Base-by-base conservation (phyloP, 768 basidiomycete species). In the Dendrothele bispora region DNA sequence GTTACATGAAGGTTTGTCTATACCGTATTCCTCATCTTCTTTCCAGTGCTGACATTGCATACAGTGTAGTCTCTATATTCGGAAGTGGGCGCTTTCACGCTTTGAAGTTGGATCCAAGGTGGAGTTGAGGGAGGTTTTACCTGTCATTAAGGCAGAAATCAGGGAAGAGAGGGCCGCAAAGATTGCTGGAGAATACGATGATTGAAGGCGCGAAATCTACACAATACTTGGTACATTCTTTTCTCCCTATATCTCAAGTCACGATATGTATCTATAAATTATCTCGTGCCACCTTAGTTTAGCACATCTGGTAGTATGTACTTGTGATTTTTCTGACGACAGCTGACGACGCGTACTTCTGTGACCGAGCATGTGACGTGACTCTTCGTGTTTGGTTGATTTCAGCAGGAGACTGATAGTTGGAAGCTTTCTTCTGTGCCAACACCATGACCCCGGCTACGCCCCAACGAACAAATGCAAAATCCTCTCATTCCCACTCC, bases 1-100 rank as follows among this genome's bases (percentile, higher is more conserved):
- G 86, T 41, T 92, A 82, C 69, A 75, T 86, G 71, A 95, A 95
- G 80, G 91, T 93, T 34, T 4, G 51, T 50, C 53, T 48, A 2
- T 12, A 32, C 39, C 21, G 40, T 51, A 32, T 39, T 17, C 5
- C 5, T 21, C 8, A 11, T 2, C 8, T 14, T 18, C 34, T 30
- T 27, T 20, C 27, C 34, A 15, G 24, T 21, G 11, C 26, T 27
- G 12, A 47, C 10, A 17, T 47, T 17, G 25, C 29, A 22, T 37
- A 15, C 22, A 50, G 49, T 42, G 30, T 25, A 45, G 43, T 36
- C 26, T 50, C n/a, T 45, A 43, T 21, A 39, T 50, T 15, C 49
- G 49, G 11, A 39, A 39, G 17, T 50, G 49, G 49, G 36, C 37
- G 11, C 18, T 39, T 25, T 22, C 25, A 8, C 49, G 49, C 4